Evolutionary conservation across 768 basidiomycete genomes (phyloP), one percentile per base, ranked within the genome.

Genomic region (Dioszegia aurantiaca): DNA sequence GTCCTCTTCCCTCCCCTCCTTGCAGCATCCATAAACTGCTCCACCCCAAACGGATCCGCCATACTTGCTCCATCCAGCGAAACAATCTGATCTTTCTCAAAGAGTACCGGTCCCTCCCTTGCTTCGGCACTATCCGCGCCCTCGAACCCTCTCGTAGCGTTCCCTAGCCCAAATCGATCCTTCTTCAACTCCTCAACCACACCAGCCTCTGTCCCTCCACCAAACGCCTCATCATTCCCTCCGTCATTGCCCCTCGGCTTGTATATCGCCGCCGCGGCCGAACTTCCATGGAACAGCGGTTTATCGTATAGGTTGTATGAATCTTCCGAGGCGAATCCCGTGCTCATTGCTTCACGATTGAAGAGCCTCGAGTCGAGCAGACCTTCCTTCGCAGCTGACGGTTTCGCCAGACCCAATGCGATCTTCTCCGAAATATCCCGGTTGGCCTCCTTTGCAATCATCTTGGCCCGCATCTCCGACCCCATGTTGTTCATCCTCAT

Each of bases 401-500:
- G 95, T 77, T 98, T 99, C 30, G 95, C 95, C 46, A 99, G 84
- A 37, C 95, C 95, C 30, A 99, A 85, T 3, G 95, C 95, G 52
- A 99, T 86, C 82, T 99, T 98, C 79, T 99, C 95, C 1, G 95
- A 99, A 45, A 99, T 98, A 77, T 98, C 95, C 70, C 95, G 90
- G 75, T 98, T 94, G 79, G 95, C 92, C 66, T 97, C 90, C 55
- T 80, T 85, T 21, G 94, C 92, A 59, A 98, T 81, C 83, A 89
- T 86, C 80, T 95, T 97, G 37, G 95, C 92, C 16, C 95, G 83
- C 72, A 92, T 90, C 78, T 98, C 95, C 27, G 87, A 84, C 24
- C 95, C 95, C 95, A 99, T 99, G 72, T 98, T 95, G 78, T 83
- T 91, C 92, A 98, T 94, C 60, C 95, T 82, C 89, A 99, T 85